Evolutionary conservation across 2,329 filamentous ascomycete genomes (phyloP).

Genomic region (Scedosporium aurantiacum): DNA sequence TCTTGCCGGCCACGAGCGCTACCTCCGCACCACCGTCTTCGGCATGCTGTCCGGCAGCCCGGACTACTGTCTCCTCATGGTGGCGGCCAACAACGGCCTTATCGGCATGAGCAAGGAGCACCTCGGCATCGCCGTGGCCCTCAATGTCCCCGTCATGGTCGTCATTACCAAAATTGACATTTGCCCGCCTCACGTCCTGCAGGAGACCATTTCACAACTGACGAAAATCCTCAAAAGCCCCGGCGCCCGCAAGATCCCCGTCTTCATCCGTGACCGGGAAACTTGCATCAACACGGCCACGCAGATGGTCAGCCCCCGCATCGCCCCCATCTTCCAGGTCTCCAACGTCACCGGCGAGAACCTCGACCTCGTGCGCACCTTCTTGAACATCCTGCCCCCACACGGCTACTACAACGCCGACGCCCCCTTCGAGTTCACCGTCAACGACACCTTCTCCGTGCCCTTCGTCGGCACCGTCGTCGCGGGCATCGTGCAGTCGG

Average conservation of each 20-base stretch:
- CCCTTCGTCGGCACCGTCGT: conserved; percentile 96
- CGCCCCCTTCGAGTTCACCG: conserved; percentile 83
- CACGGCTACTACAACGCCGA: conserved; percentile 85
- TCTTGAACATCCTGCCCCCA: conserved; percentile 89
- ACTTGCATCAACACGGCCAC: conserved; percentile 92
- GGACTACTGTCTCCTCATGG: conserved; percentile 96
- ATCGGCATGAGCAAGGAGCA: conserved; percentile 99
- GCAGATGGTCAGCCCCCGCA: conserved; percentile 88
- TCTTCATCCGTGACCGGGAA: conserved; percentile 85
- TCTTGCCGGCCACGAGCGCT: conserved; percentile 88
- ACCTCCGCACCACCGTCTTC: conserved; percentile 92
- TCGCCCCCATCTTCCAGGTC: conserved; percentile 95
- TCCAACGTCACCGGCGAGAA: conserved; percentile 94
- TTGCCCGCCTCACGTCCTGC: conserved; percentile 86
- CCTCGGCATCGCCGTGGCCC: conserved; percentile 80
- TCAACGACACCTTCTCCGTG: conserved; percentile 97
- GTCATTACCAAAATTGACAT: conserved; percentile 98
- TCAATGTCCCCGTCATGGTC: conserved; percentile 97
- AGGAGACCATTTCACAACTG: conserved; percentile 86
- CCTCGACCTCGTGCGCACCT: conserved; percentile 80
- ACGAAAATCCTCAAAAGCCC: conserved; percentile 89
- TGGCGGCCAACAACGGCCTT: conserved; percentile 92
- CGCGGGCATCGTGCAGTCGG: conserved; percentile 80
- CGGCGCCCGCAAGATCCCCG: conserved; percentile 86
- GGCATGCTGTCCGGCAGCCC: conserved; percentile 88